phyloP scores from a whole-genome alignment of 2,329 filamentous ascomycete genomes.

The Colletotrichum sp. region DNA sequence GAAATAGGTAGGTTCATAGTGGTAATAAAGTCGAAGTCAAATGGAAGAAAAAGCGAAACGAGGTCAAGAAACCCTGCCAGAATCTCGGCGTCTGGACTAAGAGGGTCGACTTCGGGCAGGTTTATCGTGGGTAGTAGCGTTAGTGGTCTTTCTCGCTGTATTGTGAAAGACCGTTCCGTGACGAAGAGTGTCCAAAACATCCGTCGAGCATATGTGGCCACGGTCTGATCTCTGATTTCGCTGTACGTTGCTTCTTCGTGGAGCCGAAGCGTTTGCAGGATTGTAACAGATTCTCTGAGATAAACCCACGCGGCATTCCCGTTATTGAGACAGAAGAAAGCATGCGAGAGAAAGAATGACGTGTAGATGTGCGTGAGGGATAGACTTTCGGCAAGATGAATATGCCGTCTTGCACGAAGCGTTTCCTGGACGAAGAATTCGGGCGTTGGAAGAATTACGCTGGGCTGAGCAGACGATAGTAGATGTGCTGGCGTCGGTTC shows the following conservation, averaged over 20 bases:
- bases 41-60: constrained; percentile 28
- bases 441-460: constrained; percentile 14
- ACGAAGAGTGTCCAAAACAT: constrained; percentile 36
- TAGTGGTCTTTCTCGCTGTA: constrained; percentile 33
- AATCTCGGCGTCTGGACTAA: constrained; percentile 28
- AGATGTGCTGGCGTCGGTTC: not conserved
- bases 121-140: constrained; percentile 27
- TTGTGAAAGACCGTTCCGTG: constrained; percentile 34
- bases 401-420: constrained; percentile 27
- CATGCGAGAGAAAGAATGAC: constrained; percentile 36
- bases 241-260: not conserved
- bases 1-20: constrained; percentile 29
- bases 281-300: not conserved
- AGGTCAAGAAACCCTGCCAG: constrained; percentile 35
- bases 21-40: constrained; percentile 30
- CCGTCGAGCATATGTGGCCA: constrained; percentile 25
- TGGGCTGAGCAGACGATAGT: not conserved
- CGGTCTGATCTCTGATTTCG: not conserved
- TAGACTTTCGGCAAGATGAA: constrained; percentile 28
- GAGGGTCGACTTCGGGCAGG: constrained; percentile 22
- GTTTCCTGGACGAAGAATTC: constrained; percentile 32
- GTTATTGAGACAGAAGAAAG: constrained; percentile 32
- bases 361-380: constrained; percentile 32
- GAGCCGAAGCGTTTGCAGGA: not conserved
- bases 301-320: constrained; percentile 37